Conservation (phyloP, 1,284 basidiomycete genomes). For the Schizopora paradoxa region DNA sequence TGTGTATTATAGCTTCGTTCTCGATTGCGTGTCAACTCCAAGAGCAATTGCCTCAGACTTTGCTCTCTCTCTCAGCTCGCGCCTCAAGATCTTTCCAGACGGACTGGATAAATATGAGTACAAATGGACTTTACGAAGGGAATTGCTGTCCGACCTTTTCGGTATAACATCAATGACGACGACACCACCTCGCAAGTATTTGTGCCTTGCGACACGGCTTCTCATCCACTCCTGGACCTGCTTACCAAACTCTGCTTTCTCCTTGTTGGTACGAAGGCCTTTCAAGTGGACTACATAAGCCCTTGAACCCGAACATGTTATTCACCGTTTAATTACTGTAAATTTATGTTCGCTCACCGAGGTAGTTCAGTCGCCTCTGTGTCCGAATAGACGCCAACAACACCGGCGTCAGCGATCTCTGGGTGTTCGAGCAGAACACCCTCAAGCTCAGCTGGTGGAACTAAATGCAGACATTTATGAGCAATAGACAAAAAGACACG, state of each 20-base stretch:
- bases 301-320: slow-evolving; percentile 28
- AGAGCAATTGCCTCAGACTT: slow-evolving; percentile 38
- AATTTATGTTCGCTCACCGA: slow-evolving; percentile 35
- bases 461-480: slow-evolving; percentile 31
- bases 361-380: slow-evolving; percentile 74
- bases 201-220: slow-evolving; percentile 56
- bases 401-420: slow-evolving; percentile 65
- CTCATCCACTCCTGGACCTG: slow-evolving; percentile 59
- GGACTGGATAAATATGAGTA: slow-evolving; percentile 37
- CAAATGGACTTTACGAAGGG: background rate
- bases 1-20: slow-evolving; percentile 14
- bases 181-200: slow-evolving; percentile 62
- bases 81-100: slow-evolving; percentile 66
- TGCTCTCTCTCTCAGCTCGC: slow-evolving; percentile 54
- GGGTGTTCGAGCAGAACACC: slow-evolving; percentile 67
- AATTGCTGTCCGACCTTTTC: slow-evolving; percentile 47
- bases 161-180: slow-evolving; percentile 53
- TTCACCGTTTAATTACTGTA: background rate
- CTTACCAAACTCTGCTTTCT: slow-evolving; percentile 39
- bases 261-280: slow-evolving; percentile 33
- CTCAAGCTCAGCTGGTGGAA: slow-evolving; percentile 82
- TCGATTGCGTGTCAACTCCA: slow-evolving; percentile 1
- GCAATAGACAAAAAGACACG: too few species aligned
- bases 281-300: slow-evolving; percentile 65
- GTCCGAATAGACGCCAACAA: slow-evolving; percentile 61